These are phyloP conservation scores for Diplotaxis tenuifolia DNA, from an alignment of 345 rosid genomes.

Conservation along the genomic window DNA sequence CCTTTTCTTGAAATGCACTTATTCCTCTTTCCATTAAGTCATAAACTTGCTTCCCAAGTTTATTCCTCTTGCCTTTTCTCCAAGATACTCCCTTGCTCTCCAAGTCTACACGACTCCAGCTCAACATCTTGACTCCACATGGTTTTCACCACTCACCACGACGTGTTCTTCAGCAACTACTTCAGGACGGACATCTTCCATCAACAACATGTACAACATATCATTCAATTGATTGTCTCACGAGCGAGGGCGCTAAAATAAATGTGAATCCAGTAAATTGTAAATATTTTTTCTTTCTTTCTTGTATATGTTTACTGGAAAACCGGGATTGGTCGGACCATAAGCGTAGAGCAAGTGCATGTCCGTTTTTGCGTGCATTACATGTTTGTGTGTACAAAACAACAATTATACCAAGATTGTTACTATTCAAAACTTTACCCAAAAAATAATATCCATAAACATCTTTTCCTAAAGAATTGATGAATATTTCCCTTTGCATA, in stretches of 20 bases:
- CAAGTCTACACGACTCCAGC: no score
- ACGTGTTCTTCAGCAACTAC: no score
- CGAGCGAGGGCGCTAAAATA: conserved; percentile 32
- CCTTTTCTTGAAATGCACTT: no score
- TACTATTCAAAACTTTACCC: conserved; percentile 14
- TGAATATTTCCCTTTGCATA: conserved; percentile 27
- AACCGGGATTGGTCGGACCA: conserved; percentile 38
- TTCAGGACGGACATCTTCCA: no score
- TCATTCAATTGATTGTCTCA: conserved; percentile 34
- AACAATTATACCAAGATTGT: conserved; percentile 26
- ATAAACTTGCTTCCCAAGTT: no score
- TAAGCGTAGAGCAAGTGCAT: conserved; percentile 23
- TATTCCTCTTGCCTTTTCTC: no score
- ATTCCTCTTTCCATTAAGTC: no score
- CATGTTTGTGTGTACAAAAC: conserved; percentile 29
- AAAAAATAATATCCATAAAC: conserved; percentile 6
- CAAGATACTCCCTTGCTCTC: no score
- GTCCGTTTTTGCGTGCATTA: conserved; percentile 22
- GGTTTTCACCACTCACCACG: no score
- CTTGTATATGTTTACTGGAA: conserved; percentile 1
- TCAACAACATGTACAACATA: conserved; percentile 29
- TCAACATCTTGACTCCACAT: no score
- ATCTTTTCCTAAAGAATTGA: conserved; percentile 12
- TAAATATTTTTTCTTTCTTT: neutral
- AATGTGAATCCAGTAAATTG: conserved; percentile 21